Evolutionary conservation across 73 alveolate genomes (phyloP).

Genomic region (Paramecium sexaurelia): DNA sequence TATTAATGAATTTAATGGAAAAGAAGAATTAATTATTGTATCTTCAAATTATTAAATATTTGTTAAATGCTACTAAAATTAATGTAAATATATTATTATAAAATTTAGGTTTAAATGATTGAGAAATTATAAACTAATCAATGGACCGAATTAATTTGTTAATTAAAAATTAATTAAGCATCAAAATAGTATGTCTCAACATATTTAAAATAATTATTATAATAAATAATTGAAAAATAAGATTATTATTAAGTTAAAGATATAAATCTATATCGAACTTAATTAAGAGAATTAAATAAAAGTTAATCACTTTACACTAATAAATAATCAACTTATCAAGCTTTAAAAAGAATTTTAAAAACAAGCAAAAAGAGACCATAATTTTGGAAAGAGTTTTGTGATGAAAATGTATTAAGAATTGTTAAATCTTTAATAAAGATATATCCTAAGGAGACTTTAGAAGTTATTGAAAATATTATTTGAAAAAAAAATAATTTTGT

Average conservation of each 20-base stretch:
- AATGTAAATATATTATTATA: neutral
- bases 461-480: neutral
- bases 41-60: neutral
- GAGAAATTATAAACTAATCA: neutral
- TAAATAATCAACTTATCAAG: neutral
- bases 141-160: constrained; percentile 23
- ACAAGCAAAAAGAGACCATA: constrained; percentile 16
- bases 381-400: constrained; percentile 26
- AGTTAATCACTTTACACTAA: neutral
- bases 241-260: neutral
- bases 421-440: neutral
- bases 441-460: neutral
- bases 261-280: neutral
- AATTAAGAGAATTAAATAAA: neutral
- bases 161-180: neutral
- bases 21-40: neutral
- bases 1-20: neutral
- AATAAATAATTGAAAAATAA: neutral
- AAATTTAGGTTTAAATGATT: neutral
- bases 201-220: neutral
- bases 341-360: neutral
- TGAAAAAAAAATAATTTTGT: neutral
- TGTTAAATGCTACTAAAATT: neutral
- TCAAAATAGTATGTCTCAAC: neutral
- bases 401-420: neutral